Evolutionary conservation across 2,329 filamentous ascomycete species (phyloP).

Genomic region (Epichloe gansuensis): DNA sequence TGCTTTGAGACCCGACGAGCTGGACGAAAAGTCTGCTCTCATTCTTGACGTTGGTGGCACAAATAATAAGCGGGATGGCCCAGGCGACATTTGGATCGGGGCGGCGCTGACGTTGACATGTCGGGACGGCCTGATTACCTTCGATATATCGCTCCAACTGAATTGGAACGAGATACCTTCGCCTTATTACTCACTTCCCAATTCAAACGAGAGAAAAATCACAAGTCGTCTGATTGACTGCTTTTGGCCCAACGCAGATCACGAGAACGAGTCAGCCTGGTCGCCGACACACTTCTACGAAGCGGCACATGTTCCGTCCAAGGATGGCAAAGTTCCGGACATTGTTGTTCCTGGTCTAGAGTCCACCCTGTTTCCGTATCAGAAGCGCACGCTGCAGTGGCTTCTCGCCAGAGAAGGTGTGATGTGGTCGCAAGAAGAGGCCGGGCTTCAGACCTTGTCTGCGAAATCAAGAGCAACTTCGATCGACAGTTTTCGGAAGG

Average conservation of each 20-base stretch:
- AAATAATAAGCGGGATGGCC: conserved; percentile 8
- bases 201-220: conserved; percentile 14
- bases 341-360: conserved; percentile 31
- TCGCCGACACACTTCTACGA: conserved; percentile 54
- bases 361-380: conserved; percentile 55
- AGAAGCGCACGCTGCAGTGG: conserved; percentile 59
- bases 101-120: conserved; percentile 20
- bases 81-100: conserved; percentile 24
- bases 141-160: conserved; percentile 23
- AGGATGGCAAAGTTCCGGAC: conserved; percentile 24
- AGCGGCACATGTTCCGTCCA: conserved; percentile 47
- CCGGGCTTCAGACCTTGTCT: conserved; percentile 10
- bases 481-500: conserved; percentile 19
- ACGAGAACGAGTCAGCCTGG: conserved; percentile 14
- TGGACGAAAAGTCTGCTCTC: conserved; percentile 6
- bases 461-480: not conserved
- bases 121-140: conserved; percentile 11
- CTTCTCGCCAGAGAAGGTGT: conserved; percentile 53
- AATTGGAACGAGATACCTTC: conserved; percentile 30
- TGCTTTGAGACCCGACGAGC: conserved; percentile 13
- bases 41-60: conserved; percentile 10
- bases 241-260: conserved; percentile 17
- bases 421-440: conserved; percentile 24
- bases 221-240: conserved; percentile 25
- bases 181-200: conserved; percentile 18